Conservation (phyloP, 1,284 basidiomycete species). For the Fomes fomentarius region DNA sequence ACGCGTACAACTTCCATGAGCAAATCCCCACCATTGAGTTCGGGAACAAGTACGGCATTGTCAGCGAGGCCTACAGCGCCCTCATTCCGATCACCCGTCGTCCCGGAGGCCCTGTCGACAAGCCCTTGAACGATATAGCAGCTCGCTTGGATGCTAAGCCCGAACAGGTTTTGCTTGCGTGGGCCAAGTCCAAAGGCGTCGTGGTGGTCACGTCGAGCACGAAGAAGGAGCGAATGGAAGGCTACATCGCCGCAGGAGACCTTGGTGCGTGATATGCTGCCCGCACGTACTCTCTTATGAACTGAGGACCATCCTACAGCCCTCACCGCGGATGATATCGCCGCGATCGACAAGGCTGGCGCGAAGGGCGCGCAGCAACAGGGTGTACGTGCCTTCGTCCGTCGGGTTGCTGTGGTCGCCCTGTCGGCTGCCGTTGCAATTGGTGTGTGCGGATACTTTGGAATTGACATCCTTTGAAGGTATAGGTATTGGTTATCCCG, state of each 20-base stretch:
- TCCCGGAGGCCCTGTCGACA: conserved; percentile 78
- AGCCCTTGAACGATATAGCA: conserved; percentile 59
- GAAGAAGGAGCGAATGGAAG: conserved; percentile 53
- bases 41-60: conserved; percentile 61
- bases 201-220: conserved; percentile 71
- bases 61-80: conserved; percentile 73
- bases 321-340: conserved; percentile 42
- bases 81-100: conserved; percentile 68
- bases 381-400: conserved; percentile 26
- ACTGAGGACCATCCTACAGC: conserved; percentile 21
- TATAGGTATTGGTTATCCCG: no score
- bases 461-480: conserved; percentile 28
- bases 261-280: conserved; percentile 38
- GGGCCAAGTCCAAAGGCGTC: conserved; percentile 68
- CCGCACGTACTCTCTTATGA: background rate
- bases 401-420: conserved; percentile 26
- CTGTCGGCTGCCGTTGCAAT: conserved; percentile 30
- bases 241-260: conserved; percentile 56
- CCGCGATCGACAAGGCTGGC: conserved; percentile 46
- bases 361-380: conserved; percentile 32
- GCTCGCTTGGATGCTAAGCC: conserved; percentile 59
- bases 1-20: conserved; percentile 72
- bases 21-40: conserved; percentile 60
- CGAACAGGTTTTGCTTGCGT: conserved; percentile 73
- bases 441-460: conserved; percentile 27